Evolutionary conservation across 257 asterid genomes (phyloP).

Genomic region (Cinchona pubescens): DNA sequence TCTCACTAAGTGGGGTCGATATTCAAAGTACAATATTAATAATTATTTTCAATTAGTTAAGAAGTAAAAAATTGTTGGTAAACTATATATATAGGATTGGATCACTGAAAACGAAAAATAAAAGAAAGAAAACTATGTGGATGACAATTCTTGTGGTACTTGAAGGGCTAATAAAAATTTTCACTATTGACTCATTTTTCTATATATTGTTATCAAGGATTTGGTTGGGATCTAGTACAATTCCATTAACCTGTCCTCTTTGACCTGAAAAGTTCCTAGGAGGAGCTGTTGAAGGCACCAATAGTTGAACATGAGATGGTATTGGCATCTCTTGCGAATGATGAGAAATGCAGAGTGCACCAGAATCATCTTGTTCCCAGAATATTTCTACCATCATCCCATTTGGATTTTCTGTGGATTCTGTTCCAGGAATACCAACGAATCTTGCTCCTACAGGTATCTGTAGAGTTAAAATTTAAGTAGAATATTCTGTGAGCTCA

Average conservation of each 20-base stretch:
- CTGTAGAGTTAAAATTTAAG: slow-evolving; percentile 33
- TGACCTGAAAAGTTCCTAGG: slow-evolving; percentile 26
- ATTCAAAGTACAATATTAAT: too few species aligned
- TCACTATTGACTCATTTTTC: neutral
- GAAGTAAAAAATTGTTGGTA: too few species aligned
- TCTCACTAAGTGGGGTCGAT: too few species aligned
- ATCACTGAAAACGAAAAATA: too few species aligned
- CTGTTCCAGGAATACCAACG: slow-evolving; percentile 70
- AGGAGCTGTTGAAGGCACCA: slow-evolving; percentile 33
- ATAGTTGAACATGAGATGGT: slow-evolving; percentile 54
- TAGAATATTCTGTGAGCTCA: neutral
- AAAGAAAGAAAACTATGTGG: neutral
- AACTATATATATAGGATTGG: too few species aligned
- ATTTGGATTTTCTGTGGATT: slow-evolving; percentile 48
- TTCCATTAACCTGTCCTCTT: slow-evolving; percentile 40
- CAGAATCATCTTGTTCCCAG: slow-evolving; percentile 93
- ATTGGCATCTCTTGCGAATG: slow-evolving; percentile 53
- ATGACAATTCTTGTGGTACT: neutral
- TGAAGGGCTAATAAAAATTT: neutral
- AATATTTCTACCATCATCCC: slow-evolving; percentile 77
- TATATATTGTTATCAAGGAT: slow-evolving; percentile 15
- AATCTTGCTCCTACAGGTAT: slow-evolving; percentile 78
- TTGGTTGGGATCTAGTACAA: slow-evolving; percentile 75
- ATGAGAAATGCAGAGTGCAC: slow-evolving; percentile 77
- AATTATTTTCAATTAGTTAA: too few species aligned